These are phyloP conservation scores for Hypoxylon fragiforme DNA, from an alignment of 495 filamentous ascomycete species.

Conservation along the genomic window DNA sequence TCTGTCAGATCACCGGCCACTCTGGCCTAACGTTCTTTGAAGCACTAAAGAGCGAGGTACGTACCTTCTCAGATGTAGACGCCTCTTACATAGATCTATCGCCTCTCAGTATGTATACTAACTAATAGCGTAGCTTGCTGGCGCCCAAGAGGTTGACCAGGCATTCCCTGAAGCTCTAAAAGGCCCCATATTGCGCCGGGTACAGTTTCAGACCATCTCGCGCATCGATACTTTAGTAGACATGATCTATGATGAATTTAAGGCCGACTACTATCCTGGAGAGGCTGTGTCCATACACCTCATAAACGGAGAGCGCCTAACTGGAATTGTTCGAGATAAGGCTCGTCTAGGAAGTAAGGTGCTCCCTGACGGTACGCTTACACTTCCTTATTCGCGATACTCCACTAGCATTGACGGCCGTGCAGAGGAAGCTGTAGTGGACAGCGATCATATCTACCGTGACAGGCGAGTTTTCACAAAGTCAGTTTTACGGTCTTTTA, in stretches of 20 bases:
- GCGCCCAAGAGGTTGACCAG: constrained; percentile 85
- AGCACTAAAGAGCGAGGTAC: constrained; percentile 89
- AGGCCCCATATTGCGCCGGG: constrained; percentile 82
- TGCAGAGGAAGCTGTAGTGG: constrained; percentile 74
- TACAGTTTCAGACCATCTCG: constrained; percentile 89
- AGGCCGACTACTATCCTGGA: constrained; percentile 89
- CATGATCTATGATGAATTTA: constrained; percentile 75
- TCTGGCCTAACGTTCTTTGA: constrained; percentile 93
- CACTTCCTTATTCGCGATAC: constrained; percentile 73
- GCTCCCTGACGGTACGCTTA: constrained; percentile 65
- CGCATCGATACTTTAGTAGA: constrained; percentile 86
- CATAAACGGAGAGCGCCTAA: constrained; percentile 67
- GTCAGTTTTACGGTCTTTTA: constrained; percentile 87
- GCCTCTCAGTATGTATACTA: constrained; percentile 11
- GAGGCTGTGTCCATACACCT: constrained; percentile 79
- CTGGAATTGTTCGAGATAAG: constrained; percentile 85
- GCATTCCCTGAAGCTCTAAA: constrained; percentile 90
- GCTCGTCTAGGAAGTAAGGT: constrained; percentile 67
- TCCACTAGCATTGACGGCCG: constrained; percentile 73
- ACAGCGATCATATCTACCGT: constrained; percentile 79
- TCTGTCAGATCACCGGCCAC: constrained; percentile 92
- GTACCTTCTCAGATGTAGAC: constrained; percentile 31
- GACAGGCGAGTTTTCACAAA: constrained; percentile 96
- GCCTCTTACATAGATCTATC: not conserved
- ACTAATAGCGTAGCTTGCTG: constrained; percentile 64